Evolutionary conservation across 352 stramenopile species (phyloP).

Genomic region (Achlya hypogyna): DNA sequence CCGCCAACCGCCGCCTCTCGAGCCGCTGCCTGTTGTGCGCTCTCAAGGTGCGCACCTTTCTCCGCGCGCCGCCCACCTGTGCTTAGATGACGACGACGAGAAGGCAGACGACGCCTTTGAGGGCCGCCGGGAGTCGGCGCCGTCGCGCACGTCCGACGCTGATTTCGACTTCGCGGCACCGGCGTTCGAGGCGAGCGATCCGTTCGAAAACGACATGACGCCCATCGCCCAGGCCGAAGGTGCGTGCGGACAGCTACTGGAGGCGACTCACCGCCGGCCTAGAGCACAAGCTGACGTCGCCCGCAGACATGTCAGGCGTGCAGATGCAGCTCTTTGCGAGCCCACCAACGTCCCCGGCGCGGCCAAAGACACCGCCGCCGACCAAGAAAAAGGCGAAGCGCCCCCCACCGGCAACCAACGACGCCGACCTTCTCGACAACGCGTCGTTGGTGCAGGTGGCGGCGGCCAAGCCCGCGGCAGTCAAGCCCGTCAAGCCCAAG

Average conservation of each 20-base stretch:
- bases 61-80: not conserved
- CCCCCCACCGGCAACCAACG: no score
- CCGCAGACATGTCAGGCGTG: no score
- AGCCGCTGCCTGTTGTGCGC: not conserved
- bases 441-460: no score
- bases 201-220: slow-evolving; percentile 1
- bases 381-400: no score
- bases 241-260: not conserved
- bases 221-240: not conserved
- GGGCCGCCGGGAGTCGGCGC: no score
- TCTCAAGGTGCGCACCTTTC: not conserved
- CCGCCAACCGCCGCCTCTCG: not conserved
- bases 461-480: slow-evolving; percentile 57
- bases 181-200: not conserved
- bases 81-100: not conserved
- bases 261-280: not conserved
- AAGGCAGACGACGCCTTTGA: not conserved
- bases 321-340: no score
- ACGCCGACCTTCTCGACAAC: no score
- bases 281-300: not conserved
- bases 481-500: slow-evolving; percentile 28
- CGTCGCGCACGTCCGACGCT: not conserved
- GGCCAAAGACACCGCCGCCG: no score
- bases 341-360: no score
- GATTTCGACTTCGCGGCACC: slow-evolving; percentile 6